Conservation (phyloP, 495 filamentous ascomycete species). For the Penicillium bovifimosum region DNA sequence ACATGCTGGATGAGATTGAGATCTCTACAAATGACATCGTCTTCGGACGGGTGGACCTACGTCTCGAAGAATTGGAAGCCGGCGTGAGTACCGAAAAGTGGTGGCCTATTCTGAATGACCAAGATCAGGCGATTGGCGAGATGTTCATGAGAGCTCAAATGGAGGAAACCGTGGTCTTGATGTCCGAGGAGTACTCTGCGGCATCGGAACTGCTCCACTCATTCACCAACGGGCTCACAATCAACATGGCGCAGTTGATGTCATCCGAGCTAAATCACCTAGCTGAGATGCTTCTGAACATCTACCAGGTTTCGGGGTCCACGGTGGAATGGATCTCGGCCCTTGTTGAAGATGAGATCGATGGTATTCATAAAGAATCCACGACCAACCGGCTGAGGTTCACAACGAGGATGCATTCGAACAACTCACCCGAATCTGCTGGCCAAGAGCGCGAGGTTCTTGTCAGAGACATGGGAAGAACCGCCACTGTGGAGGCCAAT, state of each 20-base stretch:
- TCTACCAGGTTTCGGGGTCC: conserved; percentile 91
- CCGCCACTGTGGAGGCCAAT: conserved; percentile 72
- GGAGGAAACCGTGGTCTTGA: conserved; percentile 84
- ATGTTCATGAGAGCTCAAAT: conserved; percentile 79
- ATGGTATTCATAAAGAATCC: conserved; percentile 76
- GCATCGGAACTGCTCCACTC: conserved; percentile 80
- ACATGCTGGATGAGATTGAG: conserved; percentile 46
- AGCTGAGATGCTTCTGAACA: conserved; percentile 85
- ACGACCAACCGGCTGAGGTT: conserved; percentile 64
- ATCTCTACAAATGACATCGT: conserved; percentile 52
- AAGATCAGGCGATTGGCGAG: conserved; percentile 71
- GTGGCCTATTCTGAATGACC: conserved; percentile 75
- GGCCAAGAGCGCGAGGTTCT: conserved; percentile 55
- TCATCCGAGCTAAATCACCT: conserved; percentile 70
- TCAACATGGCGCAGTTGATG: conserved; percentile 75
- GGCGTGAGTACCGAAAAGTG: conserved; percentile 83
- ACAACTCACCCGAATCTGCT: conserved; percentile 62
- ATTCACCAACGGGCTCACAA: conserved; percentile 76
- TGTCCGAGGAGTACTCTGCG: conserved; percentile 76
- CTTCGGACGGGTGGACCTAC: conserved; percentile 74
- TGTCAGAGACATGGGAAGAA: conserved; percentile 53
- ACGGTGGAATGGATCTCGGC: conserved; percentile 88
- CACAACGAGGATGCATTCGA: conserved; percentile 69
- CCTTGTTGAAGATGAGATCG: conserved; percentile 94
- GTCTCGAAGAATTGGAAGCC: conserved; percentile 73